Percentiles rank a stretch among this genome's conserved stretches.
Evolutionary conservation across 2,329 filamentous ascomycete genomes (phyloP).

Genomic region (Fusarium avenaceum): DNA sequence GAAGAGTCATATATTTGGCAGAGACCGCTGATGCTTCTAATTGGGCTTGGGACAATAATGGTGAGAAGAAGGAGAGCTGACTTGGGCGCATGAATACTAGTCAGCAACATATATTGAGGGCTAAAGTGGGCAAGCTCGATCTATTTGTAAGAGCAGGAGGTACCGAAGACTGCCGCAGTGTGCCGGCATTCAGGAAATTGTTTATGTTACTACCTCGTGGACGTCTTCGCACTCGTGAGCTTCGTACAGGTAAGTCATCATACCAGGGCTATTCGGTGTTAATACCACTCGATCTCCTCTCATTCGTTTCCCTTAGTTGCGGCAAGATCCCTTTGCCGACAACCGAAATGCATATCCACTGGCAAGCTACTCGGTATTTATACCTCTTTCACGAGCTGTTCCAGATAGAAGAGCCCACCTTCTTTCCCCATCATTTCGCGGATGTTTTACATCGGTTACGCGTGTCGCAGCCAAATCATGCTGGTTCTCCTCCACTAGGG

Average conservation of each 20-base stretch:
- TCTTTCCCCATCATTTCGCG: not conserved
- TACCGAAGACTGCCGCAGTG: constrained; percentile 9
- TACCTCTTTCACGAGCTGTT: no score
- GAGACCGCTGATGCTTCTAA: not conserved
- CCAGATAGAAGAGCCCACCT: no score
- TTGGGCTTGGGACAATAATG: not conserved
- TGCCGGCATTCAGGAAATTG: not conserved
- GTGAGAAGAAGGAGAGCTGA: not conserved
- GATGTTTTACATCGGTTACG: no score
- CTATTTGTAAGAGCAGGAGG: constrained; percentile 19
- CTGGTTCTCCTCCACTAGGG: no score
- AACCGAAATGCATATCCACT: not conserved
- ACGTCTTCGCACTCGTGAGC: not conserved
- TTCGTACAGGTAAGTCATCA: no score
- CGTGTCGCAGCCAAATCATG: no score
- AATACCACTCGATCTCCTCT: no score
- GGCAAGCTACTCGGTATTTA: not conserved
- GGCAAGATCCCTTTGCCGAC: no score
- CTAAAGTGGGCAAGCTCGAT: constrained; percentile 8
- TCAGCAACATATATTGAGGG: not conserved
- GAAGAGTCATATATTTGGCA: constrained; percentile 3
- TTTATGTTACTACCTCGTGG: constrained; percentile 5
- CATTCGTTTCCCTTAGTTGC: no score
- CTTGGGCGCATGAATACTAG: not conserved
- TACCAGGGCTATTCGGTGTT: not conserved